A percentile compares a stretch with the other conserved stretches of the same genome.
phyloP scores from a whole-genome alignment of 2,329 filamentous ascomycete species.

The Helminthosporium solani region DNA sequence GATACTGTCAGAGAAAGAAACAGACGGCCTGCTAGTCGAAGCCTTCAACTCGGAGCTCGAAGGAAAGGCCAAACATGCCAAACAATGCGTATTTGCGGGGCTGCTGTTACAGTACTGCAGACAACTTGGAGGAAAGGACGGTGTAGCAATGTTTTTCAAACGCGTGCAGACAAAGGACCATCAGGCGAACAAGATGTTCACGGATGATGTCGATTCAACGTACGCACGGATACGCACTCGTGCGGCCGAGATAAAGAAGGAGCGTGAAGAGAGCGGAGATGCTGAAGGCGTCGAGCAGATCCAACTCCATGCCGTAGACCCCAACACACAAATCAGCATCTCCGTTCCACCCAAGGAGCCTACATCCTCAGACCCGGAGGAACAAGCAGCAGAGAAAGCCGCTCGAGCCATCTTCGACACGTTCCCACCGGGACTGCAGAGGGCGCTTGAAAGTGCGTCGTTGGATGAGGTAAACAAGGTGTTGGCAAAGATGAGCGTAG shows the following conservation, averaged over 20 bases:
- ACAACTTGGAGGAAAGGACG: slow-evolving; percentile 82
- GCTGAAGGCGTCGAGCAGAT: slow-evolving; percentile 85
- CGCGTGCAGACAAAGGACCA: slow-evolving; percentile 87
- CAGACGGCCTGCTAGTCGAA: slow-evolving; percentile 85
- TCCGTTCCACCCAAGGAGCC: slow-evolving; percentile 66
- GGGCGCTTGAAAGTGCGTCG: slow-evolving; percentile 82
- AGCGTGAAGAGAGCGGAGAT: slow-evolving; percentile 50
- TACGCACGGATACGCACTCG: slow-evolving; percentile 79
- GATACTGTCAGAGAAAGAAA: slow-evolving; percentile 80
- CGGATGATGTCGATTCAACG: slow-evolving; percentile 87
- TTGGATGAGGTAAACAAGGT: slow-evolving; percentile 88
- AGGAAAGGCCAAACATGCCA: slow-evolving; percentile 71
- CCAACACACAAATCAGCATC: slow-evolving; percentile 88
- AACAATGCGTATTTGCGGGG: slow-evolving; percentile 90
- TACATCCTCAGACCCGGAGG: slow-evolving; percentile 47
- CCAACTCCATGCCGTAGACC: slow-evolving; percentile 93
- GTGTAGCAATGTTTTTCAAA: slow-evolving; percentile 92
- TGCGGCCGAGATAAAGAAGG: slow-evolving; percentile 68
- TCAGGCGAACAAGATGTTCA: slow-evolving; percentile 86
- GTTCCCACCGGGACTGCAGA: slow-evolving; percentile 78
- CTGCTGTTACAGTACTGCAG: slow-evolving; percentile 93
- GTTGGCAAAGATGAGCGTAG: slow-evolving; percentile 81
- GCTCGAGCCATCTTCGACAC: slow-evolving; percentile 74
- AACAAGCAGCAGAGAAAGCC: slow-evolving; percentile 61
- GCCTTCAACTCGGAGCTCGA: slow-evolving; percentile 87